A percentile compares a stretch with the other conserved stretches of the same genome.
Conservation (phyloP, 768 basidiomycete genomes). For the Leccinum pellstonianum region DNA sequence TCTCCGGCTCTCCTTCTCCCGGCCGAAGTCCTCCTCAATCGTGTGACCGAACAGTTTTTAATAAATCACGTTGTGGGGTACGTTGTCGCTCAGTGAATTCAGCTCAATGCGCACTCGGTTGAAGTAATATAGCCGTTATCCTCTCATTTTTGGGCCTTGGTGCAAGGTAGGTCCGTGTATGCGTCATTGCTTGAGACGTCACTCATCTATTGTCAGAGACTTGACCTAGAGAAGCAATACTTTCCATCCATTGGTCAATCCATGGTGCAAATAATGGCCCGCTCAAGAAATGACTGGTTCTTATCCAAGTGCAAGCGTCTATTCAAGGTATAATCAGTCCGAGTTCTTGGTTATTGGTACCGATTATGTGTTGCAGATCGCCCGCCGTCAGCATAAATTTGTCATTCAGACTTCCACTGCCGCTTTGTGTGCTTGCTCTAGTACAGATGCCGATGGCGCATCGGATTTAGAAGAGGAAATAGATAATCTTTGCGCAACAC, state of each 20-base stretch:
- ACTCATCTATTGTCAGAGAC: slow-evolving; percentile 42
- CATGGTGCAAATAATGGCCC: slow-evolving; percentile 47
- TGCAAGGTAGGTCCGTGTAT: slow-evolving; percentile 45
- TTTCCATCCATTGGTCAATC: slow-evolving; percentile 51
- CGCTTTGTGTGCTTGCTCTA: slow-evolving; percentile 26
- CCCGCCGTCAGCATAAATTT: slow-evolving; percentile 24
- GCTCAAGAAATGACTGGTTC: slow-evolving; percentile 52
- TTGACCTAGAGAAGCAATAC: slow-evolving; percentile 50
- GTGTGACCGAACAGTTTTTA: slow-evolving; percentile 53
- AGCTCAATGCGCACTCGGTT: slow-evolving; percentile 13
- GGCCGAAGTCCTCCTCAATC: slow-evolving; percentile 49
- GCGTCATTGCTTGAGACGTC: slow-evolving; percentile 4
- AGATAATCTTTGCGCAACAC: slow-evolving; percentile 2
- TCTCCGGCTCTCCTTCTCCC: slow-evolving; percentile 55
- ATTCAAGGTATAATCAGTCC: slow-evolving; percentile 44
- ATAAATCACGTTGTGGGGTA: slow-evolving; percentile 60
- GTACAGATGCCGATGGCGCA: slow-evolving; percentile 6
- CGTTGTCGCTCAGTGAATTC: slow-evolving; percentile 15
- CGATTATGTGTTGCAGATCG: slow-evolving; percentile 19
- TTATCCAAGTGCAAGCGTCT: slow-evolving; percentile 41
- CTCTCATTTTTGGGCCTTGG: slow-evolving; percentile 73
- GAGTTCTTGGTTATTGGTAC: slow-evolving; percentile 8
- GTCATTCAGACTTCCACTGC: slow-evolving; percentile 30
- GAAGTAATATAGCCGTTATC: slow-evolving; percentile 56
- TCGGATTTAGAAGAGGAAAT: slow-evolving; percentile 13